phyloP scores from a whole-genome alignment of 2,329 filamentous ascomycete species.

The Nemania diffusa region DNA sequence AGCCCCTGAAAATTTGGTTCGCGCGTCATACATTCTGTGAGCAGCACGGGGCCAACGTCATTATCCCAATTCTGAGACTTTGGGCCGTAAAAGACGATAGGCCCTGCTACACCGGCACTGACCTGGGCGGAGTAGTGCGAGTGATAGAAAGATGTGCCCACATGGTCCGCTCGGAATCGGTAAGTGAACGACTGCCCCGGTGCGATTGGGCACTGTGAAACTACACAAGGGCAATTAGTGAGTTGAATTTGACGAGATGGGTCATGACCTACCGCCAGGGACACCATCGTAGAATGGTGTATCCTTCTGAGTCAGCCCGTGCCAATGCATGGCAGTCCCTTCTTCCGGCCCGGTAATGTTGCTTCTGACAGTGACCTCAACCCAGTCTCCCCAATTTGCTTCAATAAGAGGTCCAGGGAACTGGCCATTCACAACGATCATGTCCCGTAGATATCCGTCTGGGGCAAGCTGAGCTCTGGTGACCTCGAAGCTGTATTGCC shows the following conservation, averaged over 20 bases:
- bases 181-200: conserved; percentile 24
- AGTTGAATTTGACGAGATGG: no score
- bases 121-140: conserved; percentile 17
- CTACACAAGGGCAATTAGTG: neutral
- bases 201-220: conserved; percentile 24
- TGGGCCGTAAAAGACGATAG: conserved; percentile 68
- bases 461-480: neutral
- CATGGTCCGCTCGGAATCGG: conserved; percentile 10
- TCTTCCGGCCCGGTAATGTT: neutral
- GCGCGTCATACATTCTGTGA: no score
- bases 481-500: conserved; percentile 2
- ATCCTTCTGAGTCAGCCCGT: neutral
- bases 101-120: conserved; percentile 53
- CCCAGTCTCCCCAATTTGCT: conserved; percentile 3
- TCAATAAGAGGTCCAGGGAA: conserved; percentile 10
- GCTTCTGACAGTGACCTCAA: neutral
- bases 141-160: conserved; percentile 20
- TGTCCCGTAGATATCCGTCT: neutral
- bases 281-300: conserved; percentile 18
- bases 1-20: no score
- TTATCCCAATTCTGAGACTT: neutral
- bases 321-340: conserved; percentile 16
- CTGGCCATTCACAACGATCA: neutral
- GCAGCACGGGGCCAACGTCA: no score
- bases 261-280: no score